Conservation (phyloP, 768 basidiomycete genomes). For the Hygrocybe coccinea region DNA sequence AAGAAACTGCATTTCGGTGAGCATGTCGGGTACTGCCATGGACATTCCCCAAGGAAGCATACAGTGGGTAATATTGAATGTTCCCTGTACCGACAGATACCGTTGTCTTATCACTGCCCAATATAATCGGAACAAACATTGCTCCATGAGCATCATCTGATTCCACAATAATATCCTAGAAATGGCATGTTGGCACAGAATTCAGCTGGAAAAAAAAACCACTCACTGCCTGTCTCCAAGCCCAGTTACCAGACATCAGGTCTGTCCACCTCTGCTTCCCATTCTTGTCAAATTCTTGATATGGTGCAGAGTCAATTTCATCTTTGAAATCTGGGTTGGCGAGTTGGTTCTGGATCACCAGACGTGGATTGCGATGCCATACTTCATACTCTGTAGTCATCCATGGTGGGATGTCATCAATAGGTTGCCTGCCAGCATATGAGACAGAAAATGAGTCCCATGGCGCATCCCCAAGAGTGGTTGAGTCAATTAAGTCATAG, state of each 20-base stretch:
- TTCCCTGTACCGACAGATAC: constrained; percentile 38
- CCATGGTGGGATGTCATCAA: constrained; percentile 24
- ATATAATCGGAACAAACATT: constrained; percentile 28
- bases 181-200: no score
- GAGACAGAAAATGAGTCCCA: neutral
- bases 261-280: constrained; percentile 26
- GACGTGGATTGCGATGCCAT: constrained; percentile 30
- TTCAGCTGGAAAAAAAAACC: neutral
- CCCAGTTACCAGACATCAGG: constrained; percentile 38
- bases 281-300: constrained; percentile 20
- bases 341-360: constrained; percentile 27
- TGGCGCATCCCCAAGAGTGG: no score
- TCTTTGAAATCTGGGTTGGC: constrained; percentile 33
- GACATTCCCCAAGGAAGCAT: constrained; percentile 27
- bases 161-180: constrained; percentile 26
- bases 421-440: neutral
- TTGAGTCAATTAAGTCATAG: no score
- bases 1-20: constrained; percentile 28
- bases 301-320: constrained; percentile 31
- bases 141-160: constrained; percentile 22
- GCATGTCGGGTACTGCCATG: constrained; percentile 24
- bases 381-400: constrained; percentile 26
- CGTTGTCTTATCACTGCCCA: constrained; percentile 40
- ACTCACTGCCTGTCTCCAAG: constrained; percentile 32
- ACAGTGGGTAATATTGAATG: constrained; percentile 35